These are phyloP conservation scores for Eucalyptus paniculata DNA, from an alignment of 345 rosid species.

Conservation along the genomic window DNA sequence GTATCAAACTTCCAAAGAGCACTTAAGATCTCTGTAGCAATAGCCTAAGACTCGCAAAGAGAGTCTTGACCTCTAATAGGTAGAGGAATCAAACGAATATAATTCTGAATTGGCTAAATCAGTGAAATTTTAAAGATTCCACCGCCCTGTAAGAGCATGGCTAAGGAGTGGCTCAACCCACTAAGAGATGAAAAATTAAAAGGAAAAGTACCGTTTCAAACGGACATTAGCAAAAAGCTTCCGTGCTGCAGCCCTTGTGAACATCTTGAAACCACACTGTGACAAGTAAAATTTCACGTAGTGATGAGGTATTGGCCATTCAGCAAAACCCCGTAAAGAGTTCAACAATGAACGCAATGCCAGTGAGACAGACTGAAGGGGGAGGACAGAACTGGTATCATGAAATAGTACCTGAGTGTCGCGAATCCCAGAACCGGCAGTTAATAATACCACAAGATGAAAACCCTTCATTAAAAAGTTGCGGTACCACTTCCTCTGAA, in stretches of 20 bases:
- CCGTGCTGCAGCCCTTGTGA: conserved; percentile 95
- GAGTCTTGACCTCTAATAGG: neutral
- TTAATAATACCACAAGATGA: conserved; percentile 75
- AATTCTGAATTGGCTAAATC: neutral
- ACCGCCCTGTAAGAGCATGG: neutral
- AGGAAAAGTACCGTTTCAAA: conserved; percentile 53
- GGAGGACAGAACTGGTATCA: neutral
- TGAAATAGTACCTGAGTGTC: conserved; percentile 71
- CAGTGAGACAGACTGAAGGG: neutral
- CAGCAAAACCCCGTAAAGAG: neutral
- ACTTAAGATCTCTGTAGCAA: neutral
- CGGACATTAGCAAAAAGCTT: conserved; percentile 82
- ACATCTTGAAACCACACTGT: conserved; percentile 99
- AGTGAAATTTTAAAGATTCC: neutral
- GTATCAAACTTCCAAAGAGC: neutral
- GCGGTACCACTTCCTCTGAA: conserved; percentile 98
- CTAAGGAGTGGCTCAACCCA: neutral
- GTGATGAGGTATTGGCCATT: neutral
- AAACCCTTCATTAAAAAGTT: conserved; percentile 97
- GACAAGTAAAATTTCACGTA: neutral
- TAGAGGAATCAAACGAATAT: neutral
- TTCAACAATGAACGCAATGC: neutral
- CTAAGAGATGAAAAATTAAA: neutral
- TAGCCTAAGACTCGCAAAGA: neutral
- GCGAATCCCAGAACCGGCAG: conserved; percentile 94